phyloP scores from a whole-genome alignment of 257 asterid species.

The Solanum chiquidenum region DNA sequence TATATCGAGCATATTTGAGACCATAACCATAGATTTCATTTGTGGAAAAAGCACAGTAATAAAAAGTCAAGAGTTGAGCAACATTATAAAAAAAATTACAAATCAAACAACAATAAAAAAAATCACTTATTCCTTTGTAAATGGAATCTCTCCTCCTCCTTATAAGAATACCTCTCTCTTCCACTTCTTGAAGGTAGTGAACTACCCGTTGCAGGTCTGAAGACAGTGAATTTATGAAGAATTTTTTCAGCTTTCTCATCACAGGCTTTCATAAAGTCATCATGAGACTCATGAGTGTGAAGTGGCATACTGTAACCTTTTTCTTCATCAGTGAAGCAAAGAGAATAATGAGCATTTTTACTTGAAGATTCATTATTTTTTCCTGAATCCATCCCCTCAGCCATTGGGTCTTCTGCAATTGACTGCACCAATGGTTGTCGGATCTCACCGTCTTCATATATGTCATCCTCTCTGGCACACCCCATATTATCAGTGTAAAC shows the following conservation, averaged over 20 bases:
- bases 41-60: too few relatives aligned
- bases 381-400: constrained; percentile 11
- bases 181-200: constrained; percentile 37
- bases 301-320: too few relatives aligned
- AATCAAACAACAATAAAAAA: background rate
- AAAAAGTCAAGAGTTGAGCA: background rate
- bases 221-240: too few relatives aligned
- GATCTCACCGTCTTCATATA: constrained; percentile 74
- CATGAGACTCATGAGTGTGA: too few relatives aligned
- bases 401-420: constrained; percentile 11
- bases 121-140: constrained; percentile 53
- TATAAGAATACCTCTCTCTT: constrained; percentile 49
- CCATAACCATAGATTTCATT: too few relatives aligned
- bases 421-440: constrained; percentile 36
- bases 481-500: constrained; percentile 7
- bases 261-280: too few relatives aligned
- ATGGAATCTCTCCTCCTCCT: constrained; percentile 34
- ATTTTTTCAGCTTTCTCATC: too few relatives aligned
- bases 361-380: background rate
- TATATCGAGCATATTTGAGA: too few relatives aligned
- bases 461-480: background rate
- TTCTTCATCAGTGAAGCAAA: too few relatives aligned
- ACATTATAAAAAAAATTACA: background rate
- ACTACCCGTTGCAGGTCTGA: constrained; percentile 24
- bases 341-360: too few relatives aligned